phyloP scores from a whole-genome alignment of 2,329 filamentous ascomycete genomes.

The Fusarium sp. region DNA sequence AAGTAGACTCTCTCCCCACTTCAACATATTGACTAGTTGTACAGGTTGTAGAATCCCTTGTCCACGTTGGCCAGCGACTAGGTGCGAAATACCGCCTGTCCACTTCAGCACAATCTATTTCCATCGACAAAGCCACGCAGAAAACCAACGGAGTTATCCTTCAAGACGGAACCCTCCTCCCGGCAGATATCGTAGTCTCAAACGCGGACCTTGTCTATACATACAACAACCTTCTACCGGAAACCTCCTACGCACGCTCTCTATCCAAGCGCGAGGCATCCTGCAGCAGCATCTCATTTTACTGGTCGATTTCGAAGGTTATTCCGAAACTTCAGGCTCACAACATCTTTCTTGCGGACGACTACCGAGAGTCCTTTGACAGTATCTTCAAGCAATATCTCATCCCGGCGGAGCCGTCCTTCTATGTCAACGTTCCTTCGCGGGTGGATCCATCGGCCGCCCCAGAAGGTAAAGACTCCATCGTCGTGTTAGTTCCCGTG shows the following conservation, averaged over 20 bases:
- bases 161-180: constrained; percentile 66
- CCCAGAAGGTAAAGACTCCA: constrained; percentile 71
- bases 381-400: constrained; percentile 77
- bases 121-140: constrained; percentile 56
- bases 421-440: constrained; percentile 82
- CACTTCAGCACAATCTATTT: constrained; percentile 66
- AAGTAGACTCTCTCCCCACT: accelerated
- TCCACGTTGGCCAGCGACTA: constrained; percentile 69
- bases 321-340: constrained; percentile 75
- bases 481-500: constrained; percentile 79
- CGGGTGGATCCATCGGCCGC: constrained; percentile 76
- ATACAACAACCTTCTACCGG: constrained; percentile 76
- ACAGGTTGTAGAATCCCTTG: constrained; percentile 69
- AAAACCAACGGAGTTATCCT: constrained; percentile 70
- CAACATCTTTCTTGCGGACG: constrained; percentile 82
- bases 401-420: constrained; percentile 76
- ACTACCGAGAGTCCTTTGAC: constrained; percentile 80
- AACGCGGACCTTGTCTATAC: constrained; percentile 82
- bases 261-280: constrained; percentile 66
- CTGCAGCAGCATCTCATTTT: constrained; percentile 81
- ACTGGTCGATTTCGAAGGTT: constrained; percentile 74
- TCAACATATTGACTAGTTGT: not conserved
- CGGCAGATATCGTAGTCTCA: constrained; percentile 75
- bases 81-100: constrained; percentile 73
- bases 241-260: constrained; percentile 52